A percentile compares a stretch with the other conserved stretches of the same genome.
Evolutionary conservation across 208 protist species (phyloP).

Genomic region (Trypanosoma rangeli): DNA sequence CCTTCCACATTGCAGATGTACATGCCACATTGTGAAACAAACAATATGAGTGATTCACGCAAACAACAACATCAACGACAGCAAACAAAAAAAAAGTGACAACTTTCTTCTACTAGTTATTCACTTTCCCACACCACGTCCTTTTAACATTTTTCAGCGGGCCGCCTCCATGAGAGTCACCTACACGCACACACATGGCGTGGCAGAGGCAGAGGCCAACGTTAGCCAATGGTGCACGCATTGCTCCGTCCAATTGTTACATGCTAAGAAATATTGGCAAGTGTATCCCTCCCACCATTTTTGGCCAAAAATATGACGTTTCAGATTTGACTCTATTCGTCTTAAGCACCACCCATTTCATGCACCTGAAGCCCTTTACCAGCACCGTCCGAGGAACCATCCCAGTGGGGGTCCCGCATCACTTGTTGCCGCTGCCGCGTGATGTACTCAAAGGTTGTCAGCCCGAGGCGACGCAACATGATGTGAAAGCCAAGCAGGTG

Average conservation of each 20-base stretch:
- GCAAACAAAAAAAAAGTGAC: no score
- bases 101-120: no score
- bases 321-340: background rate
- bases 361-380: constrained; percentile 19
- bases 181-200: no score
- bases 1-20: no score
- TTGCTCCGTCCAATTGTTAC: background rate
- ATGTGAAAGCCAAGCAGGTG: constrained; percentile 73
- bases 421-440: constrained; percentile 29
- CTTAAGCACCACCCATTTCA: background rate
- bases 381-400: background rate
- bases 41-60: no score
- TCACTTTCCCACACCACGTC: no score
- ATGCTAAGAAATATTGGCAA: constrained; percentile 14
- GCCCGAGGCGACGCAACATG: constrained; percentile 32
- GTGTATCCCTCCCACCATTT: background rate
- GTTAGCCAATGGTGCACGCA: no score
- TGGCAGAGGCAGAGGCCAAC: no score
- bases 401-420: background rate
- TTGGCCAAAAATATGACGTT: background rate
- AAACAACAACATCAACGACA: no score
- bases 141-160: no score
- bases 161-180: no score
- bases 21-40: no score
- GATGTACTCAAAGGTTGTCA: constrained; percentile 74